phyloP scores from a whole-genome alignment of 2,329 filamentous ascomycete species.

The Acephala macrosclerotiorum region DNA sequence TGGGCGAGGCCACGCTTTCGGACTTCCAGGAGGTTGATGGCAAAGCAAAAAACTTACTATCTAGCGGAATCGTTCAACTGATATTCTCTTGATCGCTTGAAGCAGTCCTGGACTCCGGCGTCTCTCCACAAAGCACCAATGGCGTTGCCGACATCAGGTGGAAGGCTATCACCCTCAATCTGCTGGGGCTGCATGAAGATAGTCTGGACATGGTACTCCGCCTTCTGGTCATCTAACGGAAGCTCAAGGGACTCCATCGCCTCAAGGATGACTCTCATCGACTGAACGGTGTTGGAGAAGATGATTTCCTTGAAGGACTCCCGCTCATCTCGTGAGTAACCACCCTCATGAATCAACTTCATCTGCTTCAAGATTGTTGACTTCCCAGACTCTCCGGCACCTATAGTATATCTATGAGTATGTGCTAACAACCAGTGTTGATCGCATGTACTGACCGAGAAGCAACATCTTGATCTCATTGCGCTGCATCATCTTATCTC shows the following conservation, averaged over 20 bases:
- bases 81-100: slow-evolving; percentile 88
- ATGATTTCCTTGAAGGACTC: slow-evolving; percentile 95
- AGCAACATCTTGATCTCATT: slow-evolving; percentile 99
- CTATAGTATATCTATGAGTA: slow-evolving; percentile 18
- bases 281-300: slow-evolving; percentile 93
- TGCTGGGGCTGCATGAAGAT: slow-evolving; percentile 55
- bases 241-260: slow-evolving; percentile 90
- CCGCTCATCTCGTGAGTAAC: slow-evolving; percentile 96
- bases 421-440: not conserved
- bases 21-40: slow-evolving; percentile 63
- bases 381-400: slow-evolving; percentile 95
- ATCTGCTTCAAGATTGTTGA: slow-evolving; percentile 96
- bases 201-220: slow-evolving; percentile 46
- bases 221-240: slow-evolving; percentile 71
- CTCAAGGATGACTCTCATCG: slow-evolving; percentile 89
- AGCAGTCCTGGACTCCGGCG: slow-evolving; percentile 81
- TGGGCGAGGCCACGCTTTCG: not conserved
- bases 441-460: slow-evolving; percentile 72
- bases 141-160: slow-evolving; percentile 78
- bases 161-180: slow-evolving; percentile 84
- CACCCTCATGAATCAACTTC: slow-evolving; percentile 99
- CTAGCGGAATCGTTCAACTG: slow-evolving; percentile 94
- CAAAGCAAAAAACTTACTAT: slow-evolving; percentile 90
- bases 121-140: slow-evolving; percentile 88
- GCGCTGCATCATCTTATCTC: slow-evolving; percentile 97